Evolutionary conservation across 257 asterid genomes (phyloP).

Genomic region (Lavandula angustifolia): DNA sequence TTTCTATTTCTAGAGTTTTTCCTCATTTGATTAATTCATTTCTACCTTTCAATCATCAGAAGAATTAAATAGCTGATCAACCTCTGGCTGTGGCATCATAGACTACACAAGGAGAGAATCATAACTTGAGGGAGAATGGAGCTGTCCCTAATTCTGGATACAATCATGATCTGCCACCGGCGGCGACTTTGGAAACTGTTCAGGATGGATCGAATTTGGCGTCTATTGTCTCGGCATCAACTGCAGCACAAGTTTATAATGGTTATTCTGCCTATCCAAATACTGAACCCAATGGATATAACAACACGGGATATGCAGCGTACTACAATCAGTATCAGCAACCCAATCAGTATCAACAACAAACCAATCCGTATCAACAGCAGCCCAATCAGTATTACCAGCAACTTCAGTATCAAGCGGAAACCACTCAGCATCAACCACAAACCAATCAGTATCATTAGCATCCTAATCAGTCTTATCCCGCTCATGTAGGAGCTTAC

Average conservation of each 20-base stretch:
- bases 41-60: slow-evolving; percentile 44
- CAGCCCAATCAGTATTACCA: slow-evolving; percentile 38
- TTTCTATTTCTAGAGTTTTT: slow-evolving; percentile 18
- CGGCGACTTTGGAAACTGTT: slow-evolving; percentile 45
- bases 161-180: slow-evolving; percentile 56
- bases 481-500: slow-evolving; percentile 77
- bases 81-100: slow-evolving; percentile 57
- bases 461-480: slow-evolving; percentile 67
- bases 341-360: slow-evolving; percentile 40
- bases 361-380: slow-evolving; percentile 13
- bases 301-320: slow-evolving; percentile 62
- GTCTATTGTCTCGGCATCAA: slow-evolving; percentile 58
- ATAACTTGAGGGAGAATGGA: slow-evolving; percentile 66
- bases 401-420: slow-evolving; percentile 42
- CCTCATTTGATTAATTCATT: slow-evolving; percentile 22
- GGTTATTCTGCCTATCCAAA: slow-evolving; percentile 65
- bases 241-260: slow-evolving; percentile 63
- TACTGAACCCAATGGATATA: slow-evolving; percentile 74
- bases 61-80: slow-evolving; percentile 47
- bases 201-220: slow-evolving; percentile 60
- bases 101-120: slow-evolving; percentile 54
- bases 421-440: slow-evolving; percentile 38
- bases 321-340: slow-evolving; percentile 69
- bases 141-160: slow-evolving; percentile 53
- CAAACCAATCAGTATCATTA: slow-evolving; percentile 49